Evolutionary conservation across 1,284 basidiomycete species (phyloP).

Genomic region (Ceratorhiza oryzae-sativae): DNA sequence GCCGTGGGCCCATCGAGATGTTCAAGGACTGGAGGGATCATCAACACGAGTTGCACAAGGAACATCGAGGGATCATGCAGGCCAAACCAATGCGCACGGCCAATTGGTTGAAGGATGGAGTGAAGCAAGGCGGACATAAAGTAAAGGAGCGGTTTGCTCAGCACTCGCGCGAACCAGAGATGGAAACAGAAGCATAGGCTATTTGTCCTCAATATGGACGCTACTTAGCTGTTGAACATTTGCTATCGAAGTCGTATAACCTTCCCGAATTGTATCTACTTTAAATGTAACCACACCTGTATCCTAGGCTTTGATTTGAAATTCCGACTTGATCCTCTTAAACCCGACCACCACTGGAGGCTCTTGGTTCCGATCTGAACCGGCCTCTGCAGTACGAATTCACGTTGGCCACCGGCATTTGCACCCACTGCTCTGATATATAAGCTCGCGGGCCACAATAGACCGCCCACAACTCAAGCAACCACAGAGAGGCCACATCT

Average conservation of each 20-base stretch:
- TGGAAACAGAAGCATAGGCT: conserved; percentile 33
- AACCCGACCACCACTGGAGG: conserved; percentile 1
- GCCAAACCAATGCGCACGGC: conserved; percentile 53
- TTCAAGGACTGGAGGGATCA: conserved; percentile 46
- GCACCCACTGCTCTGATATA: no score
- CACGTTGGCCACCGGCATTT: no score
- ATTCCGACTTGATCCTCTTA: background rate
- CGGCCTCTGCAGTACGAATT: background rate
- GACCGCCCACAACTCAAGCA: no score
- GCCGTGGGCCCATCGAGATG: conserved; percentile 13
- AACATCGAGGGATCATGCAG: conserved; percentile 55
- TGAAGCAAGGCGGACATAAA: conserved; percentile 23
- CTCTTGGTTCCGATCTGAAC: background rate
- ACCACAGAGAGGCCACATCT: background rate
- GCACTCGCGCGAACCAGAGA: conserved; percentile 26
- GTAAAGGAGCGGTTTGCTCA: conserved; percentile 24
- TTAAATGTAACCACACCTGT: background rate
- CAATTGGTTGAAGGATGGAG: conserved; percentile 55
- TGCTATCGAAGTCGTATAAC: background rate
- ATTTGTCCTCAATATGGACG: background rate
- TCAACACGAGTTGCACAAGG: conserved; percentile 50
- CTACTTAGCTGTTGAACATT: background rate
- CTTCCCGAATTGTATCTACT: no score
- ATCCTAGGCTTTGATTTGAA: background rate
- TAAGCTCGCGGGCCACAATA: no score